Percentiles rank a stretch among this genome's conserved stretches.
Conservation (phyloP, 805 yeast species). For the Clavispora vitiphila region DNA sequence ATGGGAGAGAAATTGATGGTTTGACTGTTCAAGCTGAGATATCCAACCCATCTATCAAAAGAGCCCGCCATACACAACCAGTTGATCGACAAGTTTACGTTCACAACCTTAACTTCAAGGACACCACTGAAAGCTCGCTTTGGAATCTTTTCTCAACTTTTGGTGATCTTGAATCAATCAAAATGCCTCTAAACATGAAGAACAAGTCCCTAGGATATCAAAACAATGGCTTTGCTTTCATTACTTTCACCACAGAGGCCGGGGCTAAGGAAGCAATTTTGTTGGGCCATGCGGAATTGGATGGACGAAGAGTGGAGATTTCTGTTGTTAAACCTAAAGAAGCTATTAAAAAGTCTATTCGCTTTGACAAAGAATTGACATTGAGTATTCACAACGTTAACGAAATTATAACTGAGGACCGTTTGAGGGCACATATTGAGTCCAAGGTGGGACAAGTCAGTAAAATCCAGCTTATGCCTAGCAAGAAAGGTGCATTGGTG, state of each 20-base stretch:
- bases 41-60: slow-evolving; percentile 50
- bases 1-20: slow-evolving; percentile 16
- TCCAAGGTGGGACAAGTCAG: slow-evolving; percentile 28
- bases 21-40: slow-evolving; percentile 50
- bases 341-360: slow-evolving; percentile 4
- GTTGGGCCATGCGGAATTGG: slow-evolving; percentile 37
- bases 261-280: slow-evolving; percentile 45
- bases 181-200: slow-evolving; percentile 40
- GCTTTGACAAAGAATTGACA: slow-evolving; percentile 17
- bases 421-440: slow-evolving; percentile 24
- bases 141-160: slow-evolving; percentile 37
- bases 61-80: slow-evolving; percentile 10
- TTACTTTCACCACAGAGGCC: slow-evolving; percentile 40
- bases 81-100: slow-evolving; percentile 47
- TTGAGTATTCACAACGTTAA: slow-evolving; percentile 21
- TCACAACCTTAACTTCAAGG: slow-evolving; percentile 45
- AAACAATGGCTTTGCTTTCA: slow-evolving; percentile 65
- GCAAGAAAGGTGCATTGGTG: slow-evolving; percentile 44
- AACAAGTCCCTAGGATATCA: slow-evolving; percentile 25
- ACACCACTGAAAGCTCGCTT: slow-evolving; percentile 35
- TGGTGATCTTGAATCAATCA: slow-evolving; percentile 52
- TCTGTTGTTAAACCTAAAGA: slow-evolving; percentile 39
- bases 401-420: slow-evolving; percentile 34
- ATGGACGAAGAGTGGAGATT: slow-evolving; percentile 47
- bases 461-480: slow-evolving; percentile 43